phyloP scores from a whole-genome alignment of 78 protist species.

The Dictyostelium purpureum region DNA sequence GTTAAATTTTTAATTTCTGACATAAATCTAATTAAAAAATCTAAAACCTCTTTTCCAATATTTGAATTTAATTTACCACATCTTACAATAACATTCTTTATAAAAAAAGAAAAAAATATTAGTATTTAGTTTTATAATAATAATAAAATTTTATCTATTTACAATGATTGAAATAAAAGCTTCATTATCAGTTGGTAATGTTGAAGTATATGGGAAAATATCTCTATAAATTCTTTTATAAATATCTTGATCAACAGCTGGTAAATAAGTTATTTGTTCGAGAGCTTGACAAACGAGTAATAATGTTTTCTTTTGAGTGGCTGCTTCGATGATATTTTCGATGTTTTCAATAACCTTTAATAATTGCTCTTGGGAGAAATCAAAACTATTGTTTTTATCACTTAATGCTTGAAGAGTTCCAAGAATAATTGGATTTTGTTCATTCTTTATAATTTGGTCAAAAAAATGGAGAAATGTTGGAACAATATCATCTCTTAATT shows the following conservation, averaged over 20 bases:
- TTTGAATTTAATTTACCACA: conserved; percentile 41
- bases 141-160: neutral
- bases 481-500: conserved; percentile 1
- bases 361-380: conserved; percentile 39
- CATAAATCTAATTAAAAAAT: conserved; percentile 24
- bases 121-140: neutral
- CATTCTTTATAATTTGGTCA: neutral
- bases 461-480: conserved; percentile 43
- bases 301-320: neutral
- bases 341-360: conserved; percentile 2
- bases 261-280: conserved; percentile 52
- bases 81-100: conserved; percentile 55
- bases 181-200: conserved; percentile 38
- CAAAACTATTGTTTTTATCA: neutral
- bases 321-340: neutral
- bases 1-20: conserved; percentile 11
- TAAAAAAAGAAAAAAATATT: neutral
- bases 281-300: conserved; percentile 40
- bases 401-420: conserved; percentile 57
- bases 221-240: conserved; percentile 35
- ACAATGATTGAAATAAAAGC: conserved; percentile 45
- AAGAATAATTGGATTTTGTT: conserved; percentile 17
- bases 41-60: conserved; percentile 54
- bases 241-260: conserved; percentile 27
- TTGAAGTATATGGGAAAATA: conserved; percentile 34